These are phyloP conservation scores for Amylostereum chailletii DNA, from an alignment of 1,284 basidiomycete species.

Conservation along the genomic window DNA sequence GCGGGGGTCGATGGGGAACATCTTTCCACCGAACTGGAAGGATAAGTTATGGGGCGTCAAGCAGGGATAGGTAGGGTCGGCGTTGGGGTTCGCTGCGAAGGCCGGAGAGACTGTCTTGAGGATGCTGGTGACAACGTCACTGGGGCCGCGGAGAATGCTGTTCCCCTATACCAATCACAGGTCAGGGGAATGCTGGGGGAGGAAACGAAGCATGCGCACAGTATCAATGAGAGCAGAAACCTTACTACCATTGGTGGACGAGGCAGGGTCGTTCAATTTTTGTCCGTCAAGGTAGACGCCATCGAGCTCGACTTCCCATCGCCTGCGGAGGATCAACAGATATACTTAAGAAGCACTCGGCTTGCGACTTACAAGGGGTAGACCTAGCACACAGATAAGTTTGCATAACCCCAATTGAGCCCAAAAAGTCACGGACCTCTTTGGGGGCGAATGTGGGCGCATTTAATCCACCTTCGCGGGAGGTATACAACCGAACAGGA, in stretches of 20 bases:
- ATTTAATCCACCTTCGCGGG: constrained; percentile 26
- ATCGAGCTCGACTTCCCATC: constrained; percentile 52
- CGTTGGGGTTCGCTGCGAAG: constrained; percentile 19
- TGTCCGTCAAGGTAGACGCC: constrained; percentile 48
- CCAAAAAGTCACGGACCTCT: constrained; percentile 16
- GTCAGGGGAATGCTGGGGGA: not conserved
- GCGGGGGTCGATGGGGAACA: constrained; percentile 59
- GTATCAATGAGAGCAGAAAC: constrained; percentile 48
- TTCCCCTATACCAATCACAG: constrained; percentile 23
- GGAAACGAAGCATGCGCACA: constrained; percentile 19
- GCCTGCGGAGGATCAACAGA: constrained; percentile 19
- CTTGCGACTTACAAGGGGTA: constrained; percentile 22
- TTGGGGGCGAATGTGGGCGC: constrained; percentile 26
- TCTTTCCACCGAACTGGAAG: constrained; percentile 54
- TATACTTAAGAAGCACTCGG: not conserved
- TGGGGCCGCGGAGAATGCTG: constrained; percentile 28
- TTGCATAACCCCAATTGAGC: not conserved
- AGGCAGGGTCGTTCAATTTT: constrained; percentile 33
- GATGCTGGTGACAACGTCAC: constrained; percentile 32
- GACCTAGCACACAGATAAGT: constrained; percentile 4
- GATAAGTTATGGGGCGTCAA: constrained; percentile 41
- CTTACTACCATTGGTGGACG: constrained; percentile 22
- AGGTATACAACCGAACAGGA: constrained; percentile 29
- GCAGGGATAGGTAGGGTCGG: constrained; percentile 29
- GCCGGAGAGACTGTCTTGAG: constrained; percentile 25